Evolutionary conservation across 1,139 yeast genomes (phyloP), one percentile per base, ranked within the genome.

Genomic region (Magnusiomyces tetraspermus): DNA sequence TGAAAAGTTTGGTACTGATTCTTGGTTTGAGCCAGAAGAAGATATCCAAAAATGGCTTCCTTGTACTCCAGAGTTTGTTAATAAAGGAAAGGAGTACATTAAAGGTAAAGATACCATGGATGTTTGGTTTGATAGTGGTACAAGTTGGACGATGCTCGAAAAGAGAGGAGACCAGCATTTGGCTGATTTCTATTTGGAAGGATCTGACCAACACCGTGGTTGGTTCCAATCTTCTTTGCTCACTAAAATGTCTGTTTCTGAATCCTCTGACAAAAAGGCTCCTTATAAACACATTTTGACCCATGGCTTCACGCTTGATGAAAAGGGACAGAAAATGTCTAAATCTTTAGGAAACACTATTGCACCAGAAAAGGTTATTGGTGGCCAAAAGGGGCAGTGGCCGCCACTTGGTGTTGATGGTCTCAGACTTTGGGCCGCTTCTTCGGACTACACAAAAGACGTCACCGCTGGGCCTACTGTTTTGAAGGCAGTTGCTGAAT

Each of bases 121-220:
- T 68, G 98, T 92, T 10, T 92, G 99, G 99, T 90, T 92, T 71
- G 99, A 92, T 66, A 86, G 96, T 42, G 99, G 99, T 0, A 81
- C 95, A 1, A 83, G 95, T 37, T 92, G 98, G 98, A 78, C 83
- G 5, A 78, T 80, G 46, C 72, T 88, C 33, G 72, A 69, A 37
- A 65, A 72, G 11, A 54, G 58, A 24, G 23, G 21, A 19, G 74
- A 57, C 62, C 76, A 50, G 49, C 71, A 40, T 55, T 63, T 48
- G 59, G 86, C 95, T 0, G 95, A 90, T 65, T 76, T 87, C 17
- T 90, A 88, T 64, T 69, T 90, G 22, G 99, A 92, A 71, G 99
- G 99, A 1, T 80, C 92, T 37, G 99, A 92, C 65, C 99, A 92
- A 67, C 98, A 94, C 65, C 78, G 99, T 57, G 99, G 99, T 0